These are phyloP conservation scores for Senna tora DNA, from an alignment of 306 rosid species.

Conservation along the genomic window DNA sequence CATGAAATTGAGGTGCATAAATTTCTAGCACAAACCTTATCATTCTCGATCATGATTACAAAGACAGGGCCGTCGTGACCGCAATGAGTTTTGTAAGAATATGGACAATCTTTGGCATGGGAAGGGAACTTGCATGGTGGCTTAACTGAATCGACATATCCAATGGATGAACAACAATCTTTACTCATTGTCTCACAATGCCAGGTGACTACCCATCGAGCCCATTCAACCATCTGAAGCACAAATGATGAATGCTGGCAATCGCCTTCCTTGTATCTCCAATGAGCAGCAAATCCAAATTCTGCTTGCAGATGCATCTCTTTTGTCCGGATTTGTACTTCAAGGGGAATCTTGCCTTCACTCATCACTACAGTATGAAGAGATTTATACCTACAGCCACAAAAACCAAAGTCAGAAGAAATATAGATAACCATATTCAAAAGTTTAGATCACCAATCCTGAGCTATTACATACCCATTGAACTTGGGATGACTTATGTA, in stretches of 20 bases:
- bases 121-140: slow-evolving; percentile 93
- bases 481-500: slow-evolving; percentile 79
- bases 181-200: slow-evolving; percentile 92
- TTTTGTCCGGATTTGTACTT: slow-evolving; percentile 94
- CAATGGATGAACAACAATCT: slow-evolving; percentile 60
- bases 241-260: slow-evolving; percentile 86
- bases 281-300: slow-evolving; percentile 97
- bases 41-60: slow-evolving; percentile 83
- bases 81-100: slow-evolving; percentile 69
- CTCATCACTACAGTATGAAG: slow-evolving; percentile 92
- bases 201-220: slow-evolving; percentile 98
- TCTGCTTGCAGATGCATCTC: slow-evolving; percentile 98
- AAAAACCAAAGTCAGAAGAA: slow-evolving; percentile 38
- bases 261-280: slow-evolving; percentile 99
- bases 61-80: slow-evolving; percentile 84
- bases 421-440: slow-evolving; percentile 13
- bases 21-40: slow-evolving; percentile 64
- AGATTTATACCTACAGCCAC: slow-evolving; percentile 72
- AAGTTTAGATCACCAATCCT: slow-evolving; percentile 15
- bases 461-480: slow-evolving; percentile 70
- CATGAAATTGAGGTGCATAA: neutral
- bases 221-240: slow-evolving; percentile 99
- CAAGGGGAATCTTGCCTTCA: slow-evolving; percentile 76
- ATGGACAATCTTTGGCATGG: slow-evolving; percentile 81
- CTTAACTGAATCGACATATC: slow-evolving; percentile 53